Base-by-base conservation (phyloP, 148 eudicot species). In the Cornus florida region DNA sequence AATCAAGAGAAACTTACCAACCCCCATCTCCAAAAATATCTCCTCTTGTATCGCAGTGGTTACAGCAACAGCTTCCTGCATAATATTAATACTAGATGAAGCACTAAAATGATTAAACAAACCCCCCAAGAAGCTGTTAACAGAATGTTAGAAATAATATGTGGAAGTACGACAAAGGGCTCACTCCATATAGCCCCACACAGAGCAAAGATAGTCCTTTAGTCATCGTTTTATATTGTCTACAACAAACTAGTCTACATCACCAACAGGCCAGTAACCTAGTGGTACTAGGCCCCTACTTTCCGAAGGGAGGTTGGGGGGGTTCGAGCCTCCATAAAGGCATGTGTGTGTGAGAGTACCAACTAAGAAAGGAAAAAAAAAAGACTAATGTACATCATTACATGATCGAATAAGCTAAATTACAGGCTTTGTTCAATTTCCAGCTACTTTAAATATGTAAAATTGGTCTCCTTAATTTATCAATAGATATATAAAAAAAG, bases 1-100 rank as follows among this genome's bases (percentile, higher is more conserved):
- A 50, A 11, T 76, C 43, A 38, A 69, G 41, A 76, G 43, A 46
- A 56, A 79, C 92, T 86, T 70, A 95, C 98, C 98, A 82, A 95
- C 84, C 75, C 94, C 98, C 96, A 95, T 93, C 84, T 93, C 98
- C 78, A 81, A 73, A 81, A 95, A 86, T 69, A 95, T 91, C 84
- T 93, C 97, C 83, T 95, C 94, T 82, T 95, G 98, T 74, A 95
- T 88, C 71, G 90, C 87, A 73, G 98, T 95, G 68, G 98, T 95
- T 41, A 93, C 87, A 82, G 97, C 97, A 85, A 95, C 97, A 82
- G 97, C 89, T 87, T 95, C 97, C 99, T 95, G 90, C 76, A 81
- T 28, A 57, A 60, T 75, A 46, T 41, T 17, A 65, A 8, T 38
- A 2, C 12, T 28, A 20, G 43, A 57, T 16, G 4, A 57, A 1